Evolutionary conservation across 1,284 basidiomycete genomes (phyloP).

Genomic region (Lentinula novae-zelandiae): DNA sequence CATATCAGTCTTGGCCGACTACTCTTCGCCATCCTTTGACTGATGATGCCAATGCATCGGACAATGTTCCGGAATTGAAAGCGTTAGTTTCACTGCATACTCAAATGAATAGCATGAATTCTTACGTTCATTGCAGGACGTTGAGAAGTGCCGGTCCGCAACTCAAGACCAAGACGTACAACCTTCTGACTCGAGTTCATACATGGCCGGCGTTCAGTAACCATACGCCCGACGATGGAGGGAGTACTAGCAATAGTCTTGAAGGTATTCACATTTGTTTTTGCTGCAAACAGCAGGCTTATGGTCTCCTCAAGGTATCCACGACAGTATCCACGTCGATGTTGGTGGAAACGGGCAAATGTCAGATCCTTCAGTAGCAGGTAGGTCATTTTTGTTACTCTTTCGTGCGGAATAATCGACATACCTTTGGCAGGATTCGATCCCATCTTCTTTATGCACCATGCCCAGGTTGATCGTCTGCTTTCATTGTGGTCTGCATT

Average conservation of each 20-base stretch:
- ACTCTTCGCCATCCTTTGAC: constrained; percentile 39
- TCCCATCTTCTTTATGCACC: constrained; percentile 48
- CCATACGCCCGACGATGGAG: constrained; percentile 32
- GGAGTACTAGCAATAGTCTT: constrained; percentile 38
- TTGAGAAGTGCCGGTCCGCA: constrained; percentile 23
- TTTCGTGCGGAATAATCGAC: background rate
- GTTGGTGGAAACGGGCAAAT: constrained; percentile 45
- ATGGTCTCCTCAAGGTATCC: constrained; percentile 46
- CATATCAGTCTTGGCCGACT: constrained; percentile 33
- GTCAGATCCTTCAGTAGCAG: constrained; percentile 33
- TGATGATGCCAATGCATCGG: constrained; percentile 23
- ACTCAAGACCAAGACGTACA: constrained; percentile 32
- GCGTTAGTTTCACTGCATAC: constrained; percentile 20
- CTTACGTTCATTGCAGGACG: constrained; percentile 12
- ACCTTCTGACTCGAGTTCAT: constrained; percentile 33
- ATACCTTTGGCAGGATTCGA: constrained; percentile 33
- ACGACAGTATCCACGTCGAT: constrained; percentile 42
- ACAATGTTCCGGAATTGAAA: constrained; percentile 28
- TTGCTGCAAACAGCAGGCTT: constrained; percentile 36
- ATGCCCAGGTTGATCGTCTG: constrained; percentile 44
- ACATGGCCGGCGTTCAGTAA: constrained; percentile 45
- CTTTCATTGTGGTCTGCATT: constrained; percentile 40
- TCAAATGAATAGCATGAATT: background rate
- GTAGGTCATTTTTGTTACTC: constrained; percentile 18
- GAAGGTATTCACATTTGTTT: constrained; percentile 48